Evolutionary conservation across 805 yeast species (phyloP).

Genomic region (Teunomyces panamensis): DNA sequence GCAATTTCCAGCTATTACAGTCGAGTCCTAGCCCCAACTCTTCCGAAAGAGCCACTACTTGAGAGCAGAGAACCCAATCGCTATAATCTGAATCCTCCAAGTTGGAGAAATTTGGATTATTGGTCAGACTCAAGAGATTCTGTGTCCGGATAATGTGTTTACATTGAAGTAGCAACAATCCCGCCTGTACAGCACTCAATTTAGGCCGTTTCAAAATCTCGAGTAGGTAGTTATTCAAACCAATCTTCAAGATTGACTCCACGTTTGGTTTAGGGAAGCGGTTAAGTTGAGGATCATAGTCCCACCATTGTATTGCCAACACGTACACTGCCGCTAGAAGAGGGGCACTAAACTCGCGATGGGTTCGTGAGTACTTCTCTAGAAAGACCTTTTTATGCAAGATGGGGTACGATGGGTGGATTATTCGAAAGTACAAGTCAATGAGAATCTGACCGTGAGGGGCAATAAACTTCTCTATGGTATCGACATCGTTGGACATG

Average conservation of each 20-base stretch:
- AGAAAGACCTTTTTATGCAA: conserved; percentile 86
- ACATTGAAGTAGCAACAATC: conserved; percentile 71
- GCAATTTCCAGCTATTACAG: conserved; percentile 86
- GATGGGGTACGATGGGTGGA: conserved; percentile 91
- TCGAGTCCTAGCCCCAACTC: conserved; percentile 90
- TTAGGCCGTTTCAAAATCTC: conserved; percentile 85
- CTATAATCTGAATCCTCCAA: conserved; percentile 45
- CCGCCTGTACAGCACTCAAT: conserved; percentile 88
- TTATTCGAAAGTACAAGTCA: conserved; percentile 76
- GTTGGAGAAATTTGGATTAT: neutral
- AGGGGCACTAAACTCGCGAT: conserved; percentile 89
- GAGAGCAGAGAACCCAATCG: conserved; percentile 84
- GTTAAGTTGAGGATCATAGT: conserved; percentile 72
- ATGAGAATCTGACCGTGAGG: conserved; percentile 86
- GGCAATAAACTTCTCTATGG: conserved; percentile 80
- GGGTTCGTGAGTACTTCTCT: conserved; percentile 88
- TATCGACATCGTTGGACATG: conserved; percentile 76
- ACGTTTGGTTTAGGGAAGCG: conserved; percentile 79
- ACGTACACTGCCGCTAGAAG: conserved; percentile 86
- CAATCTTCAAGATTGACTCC: conserved; percentile 41
- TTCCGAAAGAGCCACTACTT: conserved; percentile 83
- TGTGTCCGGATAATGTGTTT: conserved; percentile 20
- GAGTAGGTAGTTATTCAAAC: conserved; percentile 66
- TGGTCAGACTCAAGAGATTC: conserved; percentile 8
- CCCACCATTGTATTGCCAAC: conserved; percentile 93